phyloP scores from a whole-genome alignment of 1,284 basidiomycete species.

The Apiotrichum veenhuisii region DNA sequence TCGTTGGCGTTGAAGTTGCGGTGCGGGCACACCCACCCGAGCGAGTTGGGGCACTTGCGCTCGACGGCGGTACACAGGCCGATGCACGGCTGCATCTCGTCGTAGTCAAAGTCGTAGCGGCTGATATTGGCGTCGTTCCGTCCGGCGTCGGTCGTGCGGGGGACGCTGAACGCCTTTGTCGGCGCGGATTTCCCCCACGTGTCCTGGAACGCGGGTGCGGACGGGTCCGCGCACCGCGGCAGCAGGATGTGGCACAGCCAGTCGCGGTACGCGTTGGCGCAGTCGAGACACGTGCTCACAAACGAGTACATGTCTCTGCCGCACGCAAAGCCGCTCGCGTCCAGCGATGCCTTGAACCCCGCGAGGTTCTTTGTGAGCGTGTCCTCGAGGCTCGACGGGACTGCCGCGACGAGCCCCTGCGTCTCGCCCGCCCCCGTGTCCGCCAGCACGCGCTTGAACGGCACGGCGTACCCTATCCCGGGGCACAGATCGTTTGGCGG shows the following conservation, averaged over 20 bases:
- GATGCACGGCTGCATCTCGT: conserved; percentile 68
- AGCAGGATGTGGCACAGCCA: conserved; percentile 74
- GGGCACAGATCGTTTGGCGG: conserved; percentile 72
- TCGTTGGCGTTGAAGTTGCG: conserved; percentile 60
- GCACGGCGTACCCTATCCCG: conserved; percentile 64
- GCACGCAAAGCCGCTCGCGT: conserved; percentile 58
- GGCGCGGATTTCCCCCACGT: conserved; percentile 35
- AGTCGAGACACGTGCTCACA: conserved; percentile 69
- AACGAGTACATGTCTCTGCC: conserved; percentile 77
- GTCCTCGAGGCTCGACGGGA: not conserved
- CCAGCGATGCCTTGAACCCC: conserved; percentile 69
- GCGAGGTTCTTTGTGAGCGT: conserved; percentile 59
- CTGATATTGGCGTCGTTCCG: conserved; percentile 21
- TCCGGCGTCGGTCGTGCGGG: conserved; percentile 52
- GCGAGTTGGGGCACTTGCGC: conserved; percentile 67
- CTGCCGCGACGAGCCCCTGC: not conserved
- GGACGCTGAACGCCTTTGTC: conserved; percentile 39
- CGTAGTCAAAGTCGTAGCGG: conserved; percentile 52
- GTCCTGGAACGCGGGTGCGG: conserved; percentile 37
- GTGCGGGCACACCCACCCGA: conserved; percentile 61
- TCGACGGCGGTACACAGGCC: conserved; percentile 70
- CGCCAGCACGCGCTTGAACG: conserved; percentile 49
- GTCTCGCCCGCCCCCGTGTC: conserved; percentile 25
- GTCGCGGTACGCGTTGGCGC: conserved; percentile 65
- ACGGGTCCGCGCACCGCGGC: conserved; percentile 59